Evolutionary conservation across 2,329 filamentous ascomycete species (phyloP), one percentile per base, ranked within the genome.

Genomic region (Fusarium sp.): DNA sequence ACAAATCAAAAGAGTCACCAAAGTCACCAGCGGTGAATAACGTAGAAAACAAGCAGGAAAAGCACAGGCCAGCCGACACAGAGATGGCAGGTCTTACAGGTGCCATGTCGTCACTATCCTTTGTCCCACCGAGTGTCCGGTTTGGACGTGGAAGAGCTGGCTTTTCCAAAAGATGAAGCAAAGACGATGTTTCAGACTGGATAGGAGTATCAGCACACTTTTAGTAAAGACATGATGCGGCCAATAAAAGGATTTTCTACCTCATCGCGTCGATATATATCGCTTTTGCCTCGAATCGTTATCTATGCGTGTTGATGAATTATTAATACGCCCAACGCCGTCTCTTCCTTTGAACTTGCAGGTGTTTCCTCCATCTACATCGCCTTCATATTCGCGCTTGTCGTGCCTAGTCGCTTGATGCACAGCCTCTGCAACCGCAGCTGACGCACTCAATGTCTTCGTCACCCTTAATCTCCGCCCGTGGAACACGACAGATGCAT

Each of bases 401-500:
- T 20, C 36, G 39, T 54, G 14, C 60, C 82, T 81, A 98, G 82
- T 98, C 95, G 79, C 90, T 93, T 52, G 95, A 97, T 22, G 94
- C 90, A 82, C 96, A 98, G 2, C 96, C 96, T 79, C 94, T 88
- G 82, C 96, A 99, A 14, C 96, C 96, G 83, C 96, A 99, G 83
- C 90, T 98, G 58, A 98, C 94, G 80, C 96, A 99, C 83, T 98
- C 93, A 38, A 98, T 92, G 42, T 94, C 93, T 81, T 96, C 93
- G 47, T 94, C 92, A 79, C 97, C 95, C 83, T 98, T 98, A 80
- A 99, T 84, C 82, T 97, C 90, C 38, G 94, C 92, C 80, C 93
- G 92, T 4, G 96, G 96, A 57, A 99, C 96, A 58, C 96, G 93
- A 83, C 96, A 99, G 79, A 99, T 96, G 82, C 96, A 99, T 2